Percentiles rank a stretch among this genome's conserved stretches.
Conservation (phyloP, 2,329 filamentous ascomycete genomes). For the Purpureocillium takamizusanense region DNA sequence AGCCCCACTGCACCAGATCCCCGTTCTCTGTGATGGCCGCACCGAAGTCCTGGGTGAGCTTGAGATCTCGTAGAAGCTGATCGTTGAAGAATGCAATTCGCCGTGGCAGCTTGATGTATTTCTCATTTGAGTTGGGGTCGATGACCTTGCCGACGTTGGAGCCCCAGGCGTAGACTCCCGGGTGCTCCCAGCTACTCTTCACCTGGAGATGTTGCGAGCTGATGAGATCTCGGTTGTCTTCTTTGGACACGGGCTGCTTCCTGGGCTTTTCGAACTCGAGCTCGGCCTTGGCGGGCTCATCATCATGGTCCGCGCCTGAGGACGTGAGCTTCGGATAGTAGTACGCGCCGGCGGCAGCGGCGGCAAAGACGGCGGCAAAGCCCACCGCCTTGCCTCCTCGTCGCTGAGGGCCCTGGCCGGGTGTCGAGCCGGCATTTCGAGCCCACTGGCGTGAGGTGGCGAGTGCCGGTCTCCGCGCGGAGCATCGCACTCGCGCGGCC, state of each 20-base stretch:
- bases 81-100: conserved; percentile 78
- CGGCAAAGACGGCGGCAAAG: conserved; percentile 25
- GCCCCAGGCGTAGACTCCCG: conserved; percentile 91
- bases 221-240: conserved; percentile 66
- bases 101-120: conserved; percentile 68
- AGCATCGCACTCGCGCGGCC: conserved; percentile 14
- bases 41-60: conserved; percentile 73
- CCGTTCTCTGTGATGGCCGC: conserved; percentile 83
- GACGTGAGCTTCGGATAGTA: conserved; percentile 26
- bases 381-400: conserved; percentile 20
- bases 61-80: conserved; percentile 75
- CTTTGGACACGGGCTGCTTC: conserved; percentile 48
- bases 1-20: conserved; percentile 87
- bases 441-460: conserved; percentile 18
- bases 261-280: conserved; percentile 61
- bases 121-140: conserved; percentile 71
- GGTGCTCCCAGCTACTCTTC: conserved; percentile 69
- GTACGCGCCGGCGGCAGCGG: conserved; percentile 27
- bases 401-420: conserved; percentile 9
- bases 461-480: conserved; percentile 9
- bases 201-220: conserved; percentile 85
- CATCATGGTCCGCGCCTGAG: conserved; percentile 9
- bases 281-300: conserved; percentile 32
- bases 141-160: conserved; percentile 79
- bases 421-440: conserved; percentile 16